phyloP scores from a whole-genome alignment of 1,284 basidiomycete genomes.

The Grifola frondosa region DNA sequence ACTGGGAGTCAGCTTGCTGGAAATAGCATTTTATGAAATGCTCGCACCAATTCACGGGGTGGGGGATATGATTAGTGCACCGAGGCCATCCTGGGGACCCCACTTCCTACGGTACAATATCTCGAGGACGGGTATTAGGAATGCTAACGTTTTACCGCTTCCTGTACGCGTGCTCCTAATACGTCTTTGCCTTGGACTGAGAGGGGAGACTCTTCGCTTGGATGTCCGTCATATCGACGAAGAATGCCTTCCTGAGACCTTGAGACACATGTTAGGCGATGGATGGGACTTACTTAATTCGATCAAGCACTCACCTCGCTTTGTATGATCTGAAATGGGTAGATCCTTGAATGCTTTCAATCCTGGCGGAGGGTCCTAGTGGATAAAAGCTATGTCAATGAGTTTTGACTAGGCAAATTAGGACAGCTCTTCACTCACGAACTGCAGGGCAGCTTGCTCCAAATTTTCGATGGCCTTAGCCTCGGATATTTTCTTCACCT shows the following conservation, averaged over 20 bases:
- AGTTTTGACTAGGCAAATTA: constrained; percentile 6
- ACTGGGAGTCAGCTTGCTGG: not conserved
- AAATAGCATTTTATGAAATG: constrained; percentile 12
- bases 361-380: constrained; percentile 47
- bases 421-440: constrained; percentile 43
- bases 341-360: constrained; percentile 62
- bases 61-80: constrained; percentile 92
- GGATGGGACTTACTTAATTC: not conserved
- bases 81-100: constrained; percentile 84
- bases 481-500: constrained; percentile 47
- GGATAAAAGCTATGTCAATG: constrained; percentile 19
- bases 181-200: constrained; percentile 70
- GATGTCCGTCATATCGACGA: constrained; percentile 85
- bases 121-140: constrained; percentile 79
- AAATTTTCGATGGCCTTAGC: constrained; percentile 55
- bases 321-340: constrained; percentile 69
- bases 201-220: constrained; percentile 64
- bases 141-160: constrained; percentile 83
- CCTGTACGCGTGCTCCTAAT: constrained; percentile 77
- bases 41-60: constrained; percentile 89
- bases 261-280: constrained; percentile 1
- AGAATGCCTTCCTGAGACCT: constrained; percentile 86
- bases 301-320: constrained; percentile 49
- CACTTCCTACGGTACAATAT: constrained; percentile 73
- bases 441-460: constrained; percentile 53